Base-by-base conservation (phyloP, 2,329 filamentous ascomycete genomes). In the Calonectria hongkongensis region DNA sequence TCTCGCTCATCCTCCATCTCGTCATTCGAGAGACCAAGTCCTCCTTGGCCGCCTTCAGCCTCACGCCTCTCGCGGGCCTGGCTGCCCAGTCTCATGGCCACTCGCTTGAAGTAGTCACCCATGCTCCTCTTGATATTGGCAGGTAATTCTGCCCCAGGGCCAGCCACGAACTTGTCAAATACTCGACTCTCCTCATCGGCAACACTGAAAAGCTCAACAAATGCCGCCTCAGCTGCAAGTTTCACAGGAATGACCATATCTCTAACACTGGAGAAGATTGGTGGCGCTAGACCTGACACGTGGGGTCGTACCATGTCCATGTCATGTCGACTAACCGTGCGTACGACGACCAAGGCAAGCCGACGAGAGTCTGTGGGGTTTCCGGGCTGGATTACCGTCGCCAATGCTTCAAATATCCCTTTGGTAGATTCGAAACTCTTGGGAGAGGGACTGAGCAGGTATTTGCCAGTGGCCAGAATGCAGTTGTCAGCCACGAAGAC, bases 41-140 rank as follows among this genome's bases (percentile, higher is more conserved):
- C 95, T 58, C 96, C 96, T 71, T 93, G 90, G 9, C 96, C 97
- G 74, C 96, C 96, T 82, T 98, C 96, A 0, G 97, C 97, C 78
- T 98, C 96, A 81, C 92, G 94, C 79, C 97, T 90, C 86, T 99
- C 97, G 74, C 95, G 90, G 2, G 94, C 95, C 83, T 98, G 97
- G 21, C 88, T 90, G n/a, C 94, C 96, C 25, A 98, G 86, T 78
- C 96, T 91, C 80, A 96, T 84, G 1, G 95, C 95, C 75, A 99
- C 94, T 50, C 97, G 89, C 89, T 98, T 98, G 87, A 98, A 98
- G 86, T 99, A 99, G 83, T 99, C 97, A 72, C 93, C 90, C 94
- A 99, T 98, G 83, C 93, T 95, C 78, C 96, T 90, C 89, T 97
- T 97, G 21, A 92, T 92, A 48, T 91, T 93, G 0, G 94, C 85